phyloP scores from a whole-genome alignment of 768 basidiomycete species.

The Trichaptum fuscoviolaceum region DNA sequence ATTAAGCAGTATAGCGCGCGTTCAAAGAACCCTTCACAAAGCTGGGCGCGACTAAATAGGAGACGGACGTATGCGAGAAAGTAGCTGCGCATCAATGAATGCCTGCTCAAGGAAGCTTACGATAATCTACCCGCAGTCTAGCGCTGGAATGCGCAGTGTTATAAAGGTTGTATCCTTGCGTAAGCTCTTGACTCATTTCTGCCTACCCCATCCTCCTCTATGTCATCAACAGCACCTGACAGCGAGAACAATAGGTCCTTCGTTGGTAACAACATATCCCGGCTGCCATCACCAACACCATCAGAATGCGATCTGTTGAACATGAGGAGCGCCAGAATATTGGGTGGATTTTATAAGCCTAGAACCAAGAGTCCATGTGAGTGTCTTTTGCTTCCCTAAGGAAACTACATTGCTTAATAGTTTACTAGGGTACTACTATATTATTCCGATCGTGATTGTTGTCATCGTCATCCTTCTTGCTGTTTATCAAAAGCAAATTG shows the following conservation, averaged over 20 bases:
- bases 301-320: not conserved
- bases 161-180: not conserved
- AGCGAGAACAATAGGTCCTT: not conserved
- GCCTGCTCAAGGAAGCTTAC: no score
- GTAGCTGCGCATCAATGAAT: no score
- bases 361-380: not conserved
- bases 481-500: conserved; percentile 34
- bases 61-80: no score
- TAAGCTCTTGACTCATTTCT: not conserved
- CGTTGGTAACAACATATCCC: not conserved
- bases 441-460: conserved; percentile 21
- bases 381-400: not conserved
- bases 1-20: no score
- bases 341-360: not conserved
- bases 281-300: not conserved
- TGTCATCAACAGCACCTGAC: not conserved
- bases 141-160: not conserved
- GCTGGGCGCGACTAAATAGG: no score
- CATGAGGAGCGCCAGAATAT: not conserved
- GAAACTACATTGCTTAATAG: not conserved
- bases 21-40: no score
- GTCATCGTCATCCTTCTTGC: conserved; percentile 27
- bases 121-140: no score
- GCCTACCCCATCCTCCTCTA: not conserved
- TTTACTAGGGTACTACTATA: conserved; percentile 1